A percentile compares a stretch with the other conserved stretches of the same genome.
Evolutionary conservation across 116 monocot genomes (phyloP).

Genomic region (Dioscorea cayenensis): DNA sequence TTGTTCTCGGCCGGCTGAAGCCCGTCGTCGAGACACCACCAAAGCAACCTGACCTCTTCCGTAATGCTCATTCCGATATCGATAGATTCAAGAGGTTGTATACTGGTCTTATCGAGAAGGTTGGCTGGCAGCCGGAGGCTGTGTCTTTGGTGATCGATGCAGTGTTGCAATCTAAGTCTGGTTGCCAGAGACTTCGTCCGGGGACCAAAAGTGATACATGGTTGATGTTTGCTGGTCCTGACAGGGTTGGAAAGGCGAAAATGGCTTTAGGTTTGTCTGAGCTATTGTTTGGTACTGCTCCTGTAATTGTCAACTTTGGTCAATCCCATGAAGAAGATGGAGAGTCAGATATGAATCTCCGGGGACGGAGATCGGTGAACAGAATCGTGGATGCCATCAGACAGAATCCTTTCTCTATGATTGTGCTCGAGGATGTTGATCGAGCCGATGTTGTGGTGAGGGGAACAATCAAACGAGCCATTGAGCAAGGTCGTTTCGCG

Average conservation of each 20-base stretch:
- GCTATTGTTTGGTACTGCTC: conserved; percentile 30
- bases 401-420: conserved; percentile 45
- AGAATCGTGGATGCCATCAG: conserved; percentile 44
- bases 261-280: conserved; percentile 67
- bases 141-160: conserved; percentile 54
- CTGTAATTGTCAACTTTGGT: conserved; percentile 28
- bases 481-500: conserved; percentile 43
- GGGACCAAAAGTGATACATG: conserved; percentile 51
- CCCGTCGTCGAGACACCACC: not conserved
- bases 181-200: conserved; percentile 28
- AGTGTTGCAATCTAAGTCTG: conserved; percentile 49
- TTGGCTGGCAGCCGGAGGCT: conserved; percentile 77
- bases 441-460: conserved; percentile 27
- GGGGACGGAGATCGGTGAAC: conserved; percentile 43
- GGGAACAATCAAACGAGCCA: conserved; percentile 43
- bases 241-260: conserved; percentile 65
- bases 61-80: conserved; percentile 18
- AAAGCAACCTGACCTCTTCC: not conserved
- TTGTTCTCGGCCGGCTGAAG: conserved; percentile 42
- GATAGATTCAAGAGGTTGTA: conserved; percentile 69
- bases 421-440: conserved; percentile 56
- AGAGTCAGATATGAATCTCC: conserved; percentile 13
- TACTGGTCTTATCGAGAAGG: conserved; percentile 68
- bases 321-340: conserved; percentile 6
- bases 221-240: conserved; percentile 73